A percentile compares a stretch with the other conserved stretches of the same genome.
These are phyloP conservation scores for Suillus cothurnatus DNA, from an alignment of 768 basidiomycete species.

Conservation along the genomic window DNA sequence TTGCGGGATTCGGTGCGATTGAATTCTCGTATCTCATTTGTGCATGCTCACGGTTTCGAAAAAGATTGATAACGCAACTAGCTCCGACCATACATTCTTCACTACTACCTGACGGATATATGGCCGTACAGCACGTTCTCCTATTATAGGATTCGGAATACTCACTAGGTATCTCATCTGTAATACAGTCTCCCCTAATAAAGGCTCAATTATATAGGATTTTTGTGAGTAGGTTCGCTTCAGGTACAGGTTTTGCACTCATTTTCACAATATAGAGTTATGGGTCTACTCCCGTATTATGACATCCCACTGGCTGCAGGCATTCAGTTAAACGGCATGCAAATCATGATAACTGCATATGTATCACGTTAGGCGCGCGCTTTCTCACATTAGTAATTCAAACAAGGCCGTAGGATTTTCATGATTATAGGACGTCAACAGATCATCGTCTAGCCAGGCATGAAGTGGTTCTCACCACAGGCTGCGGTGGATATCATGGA, in stretches of 20 bases:
- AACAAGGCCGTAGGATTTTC: slow-evolving; percentile 39
- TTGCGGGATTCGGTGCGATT: neutral
- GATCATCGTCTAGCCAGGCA: neutral
- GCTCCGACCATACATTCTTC: neutral
- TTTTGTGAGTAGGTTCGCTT: too few species aligned
- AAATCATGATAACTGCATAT: slow-evolving; percentile 8
- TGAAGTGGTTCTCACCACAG: slow-evolving; percentile 26
- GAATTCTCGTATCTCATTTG: neutral
- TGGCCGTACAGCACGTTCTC: too few species aligned
- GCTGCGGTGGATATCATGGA: slow-evolving; percentile 43
- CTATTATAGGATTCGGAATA: too few species aligned
- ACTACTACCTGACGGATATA: neutral
- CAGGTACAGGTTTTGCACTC: too few species aligned
- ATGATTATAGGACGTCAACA: slow-evolving; percentile 26
- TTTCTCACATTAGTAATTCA: slow-evolving; percentile 23
- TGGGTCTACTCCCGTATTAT: neutral
- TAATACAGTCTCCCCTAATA: too few species aligned
- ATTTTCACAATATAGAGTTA: too few species aligned
- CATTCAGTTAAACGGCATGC: slow-evolving; percentile 11
- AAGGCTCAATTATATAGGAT: too few species aligned
- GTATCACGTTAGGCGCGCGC: slow-evolving; percentile 11
- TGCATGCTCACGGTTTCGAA: neutral
- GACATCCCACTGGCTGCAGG: slow-evolving; percentile 19
- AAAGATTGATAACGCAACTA: neutral
- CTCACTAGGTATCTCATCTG: too few species aligned